Base-by-base conservation (phyloP, 225 moss, liverwort and hornwort species). In the Physcomitrellopsis africana region DNA sequence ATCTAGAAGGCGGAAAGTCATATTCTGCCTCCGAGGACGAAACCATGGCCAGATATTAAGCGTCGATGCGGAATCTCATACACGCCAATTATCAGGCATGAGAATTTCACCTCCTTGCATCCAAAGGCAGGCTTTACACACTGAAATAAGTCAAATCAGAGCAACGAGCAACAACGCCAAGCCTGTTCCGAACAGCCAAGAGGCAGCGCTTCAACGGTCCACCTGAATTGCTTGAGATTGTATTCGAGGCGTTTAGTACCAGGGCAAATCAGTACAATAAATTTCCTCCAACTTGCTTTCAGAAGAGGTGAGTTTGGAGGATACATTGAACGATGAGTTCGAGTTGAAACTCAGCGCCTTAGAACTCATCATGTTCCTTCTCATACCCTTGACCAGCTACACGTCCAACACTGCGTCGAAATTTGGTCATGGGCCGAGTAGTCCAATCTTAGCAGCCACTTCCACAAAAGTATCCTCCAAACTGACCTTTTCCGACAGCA, bases 281-380 rank as follows among this genome's bases (percentile, higher is more conserved):
- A 26, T 70, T 44, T 70, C 14, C 44, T 70, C 42, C 43, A 55
- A 9, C 57, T 58, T 53, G 58, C 58, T 59, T 23, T 70, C 58
- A 11, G 57, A 58, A 17, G 58, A 59, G 1, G 24, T 24, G 24
- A 24, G 1, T 24, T 24, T 24, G 24, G 24, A 24, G 24, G 24
- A 24, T 24, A 24, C 1, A 24, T 45, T 70, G 58, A 58, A 70
- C 0, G 58, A 9, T 2, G 57, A 44, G 19, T 70, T 57, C 70
- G 54, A 70, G 3, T 70, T 43, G 22, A 58, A 43, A 5, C 45
- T 0, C 44, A 58, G 58, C 9, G 70, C 46, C 46, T 70, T 44
- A 0, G 58, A 46, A 13, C 24, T 24, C 24, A 24, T 24, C 24
- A 1, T 24, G 24, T 24, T 1, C 1, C 1, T 1, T 24, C n/a